phyloP scores from a whole-genome alignment of 768 basidiomycete genomes.

The Xanthoconium purpureum region DNA sequence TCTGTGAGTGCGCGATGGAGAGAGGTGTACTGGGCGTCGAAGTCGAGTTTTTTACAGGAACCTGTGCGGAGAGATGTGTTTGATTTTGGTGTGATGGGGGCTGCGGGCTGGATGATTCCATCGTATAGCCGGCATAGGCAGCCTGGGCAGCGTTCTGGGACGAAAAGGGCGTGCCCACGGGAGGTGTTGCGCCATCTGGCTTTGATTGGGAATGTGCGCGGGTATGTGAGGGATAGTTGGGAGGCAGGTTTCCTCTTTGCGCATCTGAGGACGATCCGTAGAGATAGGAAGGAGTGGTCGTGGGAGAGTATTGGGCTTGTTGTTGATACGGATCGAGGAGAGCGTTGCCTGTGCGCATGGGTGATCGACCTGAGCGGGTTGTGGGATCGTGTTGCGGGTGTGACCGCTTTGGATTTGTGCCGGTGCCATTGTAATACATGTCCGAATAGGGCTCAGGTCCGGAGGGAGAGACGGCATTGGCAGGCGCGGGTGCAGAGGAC shows the following conservation, averaged over 20 bases:
- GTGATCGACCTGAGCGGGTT: constrained; percentile 54
- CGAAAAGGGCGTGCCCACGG: constrained; percentile 50
- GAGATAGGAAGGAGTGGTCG: constrained; percentile 46
- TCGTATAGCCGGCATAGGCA: constrained; percentile 50
- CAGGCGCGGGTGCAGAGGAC: constrained; percentile 30
- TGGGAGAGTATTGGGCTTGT: constrained; percentile 60
- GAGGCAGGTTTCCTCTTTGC: constrained; percentile 40
- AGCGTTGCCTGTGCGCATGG: constrained; percentile 53
- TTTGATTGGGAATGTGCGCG: constrained; percentile 59
- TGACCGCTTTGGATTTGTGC: constrained; percentile 49
- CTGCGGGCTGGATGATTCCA: constrained; percentile 66
- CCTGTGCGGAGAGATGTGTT: constrained; percentile 49
- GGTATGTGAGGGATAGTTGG: constrained; percentile 52
- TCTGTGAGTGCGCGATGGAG: constrained; percentile 57
- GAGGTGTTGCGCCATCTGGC: constrained; percentile 48
- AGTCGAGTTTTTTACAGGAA: constrained; percentile 49
- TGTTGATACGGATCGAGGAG: constrained; percentile 71
- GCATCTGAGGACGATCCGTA: constrained; percentile 37
- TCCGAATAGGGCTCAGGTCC: constrained; percentile 51
- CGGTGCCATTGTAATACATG: constrained; percentile 57
- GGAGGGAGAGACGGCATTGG: constrained; percentile 36
- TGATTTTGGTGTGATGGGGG: constrained; percentile 48
- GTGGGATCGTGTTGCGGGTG: constrained; percentile 54
- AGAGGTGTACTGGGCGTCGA: constrained; percentile 74
- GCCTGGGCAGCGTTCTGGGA: constrained; percentile 46